Percentiles rank a stretch among this genome's conserved stretches.
Conservation (phyloP, 305 asterid species). For the Lippia alba region DNA sequence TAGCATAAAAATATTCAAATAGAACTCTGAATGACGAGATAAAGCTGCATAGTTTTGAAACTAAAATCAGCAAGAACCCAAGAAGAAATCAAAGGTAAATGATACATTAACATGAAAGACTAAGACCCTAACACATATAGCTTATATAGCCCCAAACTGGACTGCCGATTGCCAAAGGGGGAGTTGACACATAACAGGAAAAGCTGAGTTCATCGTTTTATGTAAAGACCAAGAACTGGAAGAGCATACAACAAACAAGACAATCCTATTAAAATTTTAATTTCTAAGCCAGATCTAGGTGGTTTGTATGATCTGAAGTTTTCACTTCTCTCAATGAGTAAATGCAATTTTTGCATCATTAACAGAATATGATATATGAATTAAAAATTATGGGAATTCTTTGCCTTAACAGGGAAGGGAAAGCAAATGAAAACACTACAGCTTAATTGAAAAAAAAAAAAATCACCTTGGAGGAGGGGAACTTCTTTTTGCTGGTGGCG, state of each 20-base stretch:
- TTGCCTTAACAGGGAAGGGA: conserved; percentile 6
- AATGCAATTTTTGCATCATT: background rate
- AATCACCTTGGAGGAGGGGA: conserved; percentile 88
- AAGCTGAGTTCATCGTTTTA: no score
- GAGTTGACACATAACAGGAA: no score
- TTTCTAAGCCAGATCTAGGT: no score
- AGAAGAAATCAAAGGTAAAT: background rate
- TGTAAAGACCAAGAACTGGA: no score
- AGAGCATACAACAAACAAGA: no score
- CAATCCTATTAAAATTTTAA: no score
- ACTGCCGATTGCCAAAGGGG: no score
- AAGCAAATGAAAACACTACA: background rate
- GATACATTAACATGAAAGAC: background rate
- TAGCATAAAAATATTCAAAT: background rate
- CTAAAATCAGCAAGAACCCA: background rate
- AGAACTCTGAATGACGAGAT: background rate
- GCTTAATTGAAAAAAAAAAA: background rate
- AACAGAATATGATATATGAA: background rate
- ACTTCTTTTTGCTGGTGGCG: conserved; percentile 72
- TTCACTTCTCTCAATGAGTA: no score
- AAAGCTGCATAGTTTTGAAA: background rate
- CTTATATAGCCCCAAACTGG: no score
- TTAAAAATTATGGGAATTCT: background rate
- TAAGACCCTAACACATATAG: no score
- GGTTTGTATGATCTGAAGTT: no score